phyloP scores from a whole-genome alignment of 768 basidiomycete genomes.

The Mycena alexandri region DNA sequence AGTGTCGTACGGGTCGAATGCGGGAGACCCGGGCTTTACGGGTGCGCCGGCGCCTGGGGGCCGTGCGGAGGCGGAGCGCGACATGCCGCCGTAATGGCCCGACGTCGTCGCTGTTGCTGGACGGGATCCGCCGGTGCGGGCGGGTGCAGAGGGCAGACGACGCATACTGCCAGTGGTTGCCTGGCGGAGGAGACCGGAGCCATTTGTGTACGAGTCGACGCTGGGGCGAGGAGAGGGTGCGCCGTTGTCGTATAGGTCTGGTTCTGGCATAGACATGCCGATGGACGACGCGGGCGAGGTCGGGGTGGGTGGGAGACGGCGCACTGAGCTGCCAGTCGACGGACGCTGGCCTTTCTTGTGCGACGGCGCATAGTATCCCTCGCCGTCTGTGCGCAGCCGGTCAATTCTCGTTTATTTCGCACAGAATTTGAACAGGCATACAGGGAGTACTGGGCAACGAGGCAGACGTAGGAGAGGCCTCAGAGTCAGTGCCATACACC shows the following conservation, averaged over 20 bases:
- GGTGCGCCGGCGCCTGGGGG: slow-evolving; percentile 34
- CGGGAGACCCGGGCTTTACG: slow-evolving; percentile 30
- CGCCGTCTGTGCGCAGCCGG: slow-evolving; percentile 16
- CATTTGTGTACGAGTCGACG: slow-evolving; percentile 29
- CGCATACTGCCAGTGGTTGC: slow-evolving; percentile 36
- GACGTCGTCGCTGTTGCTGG: slow-evolving; percentile 15
- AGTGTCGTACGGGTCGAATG: slow-evolving; percentile 27
- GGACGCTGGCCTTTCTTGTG: slow-evolving; percentile 20
- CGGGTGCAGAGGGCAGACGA: slow-evolving; percentile 36
- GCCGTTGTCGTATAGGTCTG: slow-evolving; percentile 31
- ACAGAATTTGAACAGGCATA: slow-evolving; percentile 18
- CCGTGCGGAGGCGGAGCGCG: slow-evolving; percentile 22
- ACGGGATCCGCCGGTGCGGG: slow-evolving; percentile 11
- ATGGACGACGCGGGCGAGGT: slow-evolving; percentile 31
- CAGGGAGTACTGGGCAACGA: slow-evolving; percentile 32
- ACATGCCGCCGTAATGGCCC: slow-evolving; percentile 29
- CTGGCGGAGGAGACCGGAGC: slow-evolving; percentile 34
- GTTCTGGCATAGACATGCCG: slow-evolving; percentile 31
- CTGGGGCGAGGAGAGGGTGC: slow-evolving; percentile 35
- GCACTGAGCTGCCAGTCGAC: slow-evolving; percentile 17
- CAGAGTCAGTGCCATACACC: slow-evolving; percentile 17
- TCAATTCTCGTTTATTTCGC: slow-evolving; percentile 6
- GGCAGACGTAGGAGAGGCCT: slow-evolving; percentile 19
- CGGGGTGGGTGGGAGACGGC: slow-evolving; percentile 35
- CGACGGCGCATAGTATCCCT: slow-evolving; percentile 19